Conservation (phyloP, 2,329 filamentous ascomycete species). For the Pseudocercospora eumusae region DNA sequence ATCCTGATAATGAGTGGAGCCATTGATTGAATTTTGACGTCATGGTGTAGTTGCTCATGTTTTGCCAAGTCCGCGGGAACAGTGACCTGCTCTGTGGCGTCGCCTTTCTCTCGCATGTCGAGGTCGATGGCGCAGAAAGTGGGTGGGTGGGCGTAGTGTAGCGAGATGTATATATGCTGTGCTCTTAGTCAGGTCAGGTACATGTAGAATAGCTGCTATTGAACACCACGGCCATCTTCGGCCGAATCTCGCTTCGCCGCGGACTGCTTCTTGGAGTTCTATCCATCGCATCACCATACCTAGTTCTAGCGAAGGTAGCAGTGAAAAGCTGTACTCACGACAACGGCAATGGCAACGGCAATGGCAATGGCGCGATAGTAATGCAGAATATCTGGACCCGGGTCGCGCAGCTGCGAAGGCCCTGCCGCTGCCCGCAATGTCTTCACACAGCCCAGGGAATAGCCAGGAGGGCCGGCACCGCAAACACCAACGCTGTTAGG, state of each 20-base stretch:
- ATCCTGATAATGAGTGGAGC: not conserved
- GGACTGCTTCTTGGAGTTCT: not conserved
- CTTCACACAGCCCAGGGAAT: constrained; percentile 50
- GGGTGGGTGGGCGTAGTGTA: no score
- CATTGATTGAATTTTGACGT: not conserved
- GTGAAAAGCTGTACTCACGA: not conserved
- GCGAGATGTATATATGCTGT: no score
- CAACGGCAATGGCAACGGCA: no score
- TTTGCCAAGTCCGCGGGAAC: not conserved
- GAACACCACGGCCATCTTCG: not conserved
- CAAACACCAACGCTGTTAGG: constrained; percentile 53
- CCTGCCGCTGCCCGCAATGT: constrained; percentile 66
- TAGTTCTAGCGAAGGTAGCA: not conserved
- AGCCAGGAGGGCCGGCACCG: constrained; percentile 53
- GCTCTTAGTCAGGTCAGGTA: no score
- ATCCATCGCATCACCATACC: not conserved
- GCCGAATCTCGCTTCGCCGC: not conserved
- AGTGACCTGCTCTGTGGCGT: not conserved
- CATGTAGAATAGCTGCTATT: no score
- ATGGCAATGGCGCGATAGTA: constrained; percentile 50
- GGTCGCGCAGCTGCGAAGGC: constrained; percentile 61
- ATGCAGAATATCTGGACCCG: constrained; percentile 72
- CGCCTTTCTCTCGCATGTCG: no score
- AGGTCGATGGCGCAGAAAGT: not conserved
- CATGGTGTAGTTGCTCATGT: not conserved